These are phyloP conservation scores for Sequoiadendron giganteum DNA, from an alignment of 75 land plant genomes.

Conservation along the genomic window DNA sequence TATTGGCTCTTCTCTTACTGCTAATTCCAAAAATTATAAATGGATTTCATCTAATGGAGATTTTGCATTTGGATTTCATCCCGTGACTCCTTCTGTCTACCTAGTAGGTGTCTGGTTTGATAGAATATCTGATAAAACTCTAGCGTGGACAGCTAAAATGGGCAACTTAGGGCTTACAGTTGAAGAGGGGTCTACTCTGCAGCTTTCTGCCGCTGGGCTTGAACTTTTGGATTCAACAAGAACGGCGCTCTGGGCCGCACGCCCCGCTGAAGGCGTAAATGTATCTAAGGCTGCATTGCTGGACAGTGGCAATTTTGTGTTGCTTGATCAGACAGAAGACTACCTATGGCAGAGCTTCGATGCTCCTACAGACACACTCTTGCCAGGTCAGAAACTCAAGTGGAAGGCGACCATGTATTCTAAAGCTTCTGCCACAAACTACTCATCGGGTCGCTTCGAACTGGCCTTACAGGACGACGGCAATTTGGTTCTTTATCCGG, in stretches of 20 bases:
- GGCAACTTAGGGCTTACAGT: conserved; percentile 6
- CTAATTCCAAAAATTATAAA: background rate
- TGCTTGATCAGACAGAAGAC: background rate
- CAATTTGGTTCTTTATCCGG: background rate
- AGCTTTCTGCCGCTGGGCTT: conserved; percentile 16
- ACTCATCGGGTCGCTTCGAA: background rate
- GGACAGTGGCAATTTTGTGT: background rate
- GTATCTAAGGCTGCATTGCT: background rate
- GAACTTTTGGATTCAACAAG: conserved; percentile 9
- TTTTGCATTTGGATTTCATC: conserved; percentile 42
- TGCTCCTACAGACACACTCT: conserved; percentile 21
- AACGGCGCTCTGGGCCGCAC: conserved; percentile 12
- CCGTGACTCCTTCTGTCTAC: conserved; percentile 7
- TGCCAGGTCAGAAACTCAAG: conserved; percentile 21
- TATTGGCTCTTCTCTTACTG: conserved; percentile 21
- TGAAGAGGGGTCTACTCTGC: conserved; percentile 15
- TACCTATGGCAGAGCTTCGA: conserved; percentile 26
- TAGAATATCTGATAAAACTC: conserved; percentile 27
- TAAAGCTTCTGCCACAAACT: background rate
- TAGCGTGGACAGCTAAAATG: conserved; percentile 39
- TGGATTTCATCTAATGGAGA: conserved; percentile 36
- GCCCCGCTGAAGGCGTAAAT: background rate
- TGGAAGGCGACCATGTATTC: background rate
- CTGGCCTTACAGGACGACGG: background rate
- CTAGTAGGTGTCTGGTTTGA: conserved; percentile 31